Conservation (phyloP, 2,329 filamentous ascomycete genomes). For the Diaporthe australafricana region DNA sequence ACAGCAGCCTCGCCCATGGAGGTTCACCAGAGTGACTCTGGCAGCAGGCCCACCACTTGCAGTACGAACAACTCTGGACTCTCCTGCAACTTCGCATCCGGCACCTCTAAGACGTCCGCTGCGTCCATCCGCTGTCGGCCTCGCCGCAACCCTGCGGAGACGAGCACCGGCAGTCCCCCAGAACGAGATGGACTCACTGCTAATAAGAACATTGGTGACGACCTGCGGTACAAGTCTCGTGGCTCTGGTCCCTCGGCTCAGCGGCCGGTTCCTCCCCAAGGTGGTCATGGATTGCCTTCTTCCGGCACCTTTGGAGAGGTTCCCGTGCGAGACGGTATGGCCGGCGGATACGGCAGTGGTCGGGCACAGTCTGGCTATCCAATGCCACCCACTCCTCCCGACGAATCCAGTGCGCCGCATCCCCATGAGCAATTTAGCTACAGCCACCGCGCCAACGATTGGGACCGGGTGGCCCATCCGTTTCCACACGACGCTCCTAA, state of each 20-base stretch:
- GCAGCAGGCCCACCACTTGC: constrained; percentile 4
- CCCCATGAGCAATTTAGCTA: background rate
- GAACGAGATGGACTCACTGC: background rate
- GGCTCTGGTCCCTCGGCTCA: background rate
- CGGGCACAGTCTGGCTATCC: background rate
- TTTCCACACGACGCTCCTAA: constrained; percentile 3
- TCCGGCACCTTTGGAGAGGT: background rate
- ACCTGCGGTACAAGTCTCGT: background rate
- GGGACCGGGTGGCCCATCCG: background rate
- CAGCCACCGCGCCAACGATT: background rate
- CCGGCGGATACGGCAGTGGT: background rate
- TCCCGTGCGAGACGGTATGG: background rate
- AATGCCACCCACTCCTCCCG: constrained; percentile 22
- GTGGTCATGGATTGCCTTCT: background rate
- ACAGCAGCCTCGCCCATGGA: constrained; percentile 13
- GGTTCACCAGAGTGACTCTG: constrained; percentile 30
- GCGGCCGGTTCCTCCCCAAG: background rate
- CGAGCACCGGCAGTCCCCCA: constrained; percentile 36
- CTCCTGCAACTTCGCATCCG: background rate
- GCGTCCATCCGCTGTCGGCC: constrained; percentile 12
- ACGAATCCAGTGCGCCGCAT: background rate
- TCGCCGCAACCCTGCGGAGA: constrained; percentile 32
- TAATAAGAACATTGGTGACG: constrained; percentile 24
- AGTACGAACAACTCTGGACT: constrained; percentile 9
- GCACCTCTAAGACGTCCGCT: constrained; percentile 17